Base-by-base conservation (phyloP, 164 flowering plant genomes). In the Protea cynaroides region DNA sequence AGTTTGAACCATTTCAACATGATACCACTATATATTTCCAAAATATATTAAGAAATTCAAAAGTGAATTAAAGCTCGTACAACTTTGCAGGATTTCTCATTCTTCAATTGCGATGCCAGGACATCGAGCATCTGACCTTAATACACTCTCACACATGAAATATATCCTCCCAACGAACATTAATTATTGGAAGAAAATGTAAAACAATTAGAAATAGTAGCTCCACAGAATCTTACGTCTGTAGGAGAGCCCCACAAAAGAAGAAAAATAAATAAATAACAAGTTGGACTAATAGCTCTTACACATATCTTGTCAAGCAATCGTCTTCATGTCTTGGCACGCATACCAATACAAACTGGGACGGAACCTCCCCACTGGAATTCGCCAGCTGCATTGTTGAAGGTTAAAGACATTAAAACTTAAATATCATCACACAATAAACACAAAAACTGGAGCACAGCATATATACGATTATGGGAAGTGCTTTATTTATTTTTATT, bases 231-330 rank as follows among this genome's bases (percentile, higher is more conserved):
- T 12, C 17, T 6, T 7, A 15, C 25, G 15, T 49, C 15, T 49
- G 52, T 49, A 49, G 19, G 52, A 4, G 19, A 29, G 34, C 34
- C 34, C 34, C 34, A 29, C 34, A 29, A 15, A 49, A 7, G 19
- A 3, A 19, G 52, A 3, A 44, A 44, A 15, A 44, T 11, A 44
- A 11, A 11, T 44, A 44, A 44, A 44, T 4, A 29, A 29, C 34
- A 29, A 40, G 46, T 9, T 9, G 46, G 0, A 61, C 0, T 14
- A 23, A 13, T 23, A 14, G 58, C 34, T 25, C 86, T 71, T 84
- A 93, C 98, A 93, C 71, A 70, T 83, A 90, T 37, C 72, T 76
- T 52, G 79, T 19, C 55, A 87, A 69, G 80, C 89, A 86, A 68
- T 69, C 60, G n/a, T 80, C 70, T 4, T 65, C 62, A 40, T 63